phyloP scores from a whole-genome alignment of 192 early-diverging fungal species.

The Coemansia sp. region DNA sequence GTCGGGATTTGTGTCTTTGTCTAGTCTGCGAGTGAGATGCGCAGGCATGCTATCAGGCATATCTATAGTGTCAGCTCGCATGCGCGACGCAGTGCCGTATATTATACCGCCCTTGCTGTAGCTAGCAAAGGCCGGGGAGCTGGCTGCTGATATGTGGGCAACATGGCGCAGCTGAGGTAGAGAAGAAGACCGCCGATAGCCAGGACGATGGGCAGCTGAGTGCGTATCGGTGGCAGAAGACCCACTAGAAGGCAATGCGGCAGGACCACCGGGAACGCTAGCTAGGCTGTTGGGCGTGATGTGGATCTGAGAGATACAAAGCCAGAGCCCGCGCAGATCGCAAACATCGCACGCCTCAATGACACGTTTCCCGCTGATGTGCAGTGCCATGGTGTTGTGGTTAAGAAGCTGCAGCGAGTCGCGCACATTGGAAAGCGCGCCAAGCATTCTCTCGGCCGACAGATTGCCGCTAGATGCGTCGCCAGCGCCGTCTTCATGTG shows the following conservation, averaged over 20 bases:
- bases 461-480: background rate
- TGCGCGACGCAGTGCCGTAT: conserved; percentile 12
- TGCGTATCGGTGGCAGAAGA: background rate
- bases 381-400: conserved; percentile 52
- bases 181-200: conserved; percentile 45
- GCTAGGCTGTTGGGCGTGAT: conserved; percentile 30
- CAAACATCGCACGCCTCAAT: conserved; percentile 54
- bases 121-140: conserved; percentile 2
- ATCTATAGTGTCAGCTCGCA: conserved; percentile 51
- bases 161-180: conserved; percentile 43
- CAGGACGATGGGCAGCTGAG: conserved; percentile 12
- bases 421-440: conserved; percentile 22
- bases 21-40: conserved; percentile 39
- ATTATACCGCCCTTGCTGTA: background rate
- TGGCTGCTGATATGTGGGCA: background rate
- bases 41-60: conserved; percentile 27
- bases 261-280: conserved; percentile 48
- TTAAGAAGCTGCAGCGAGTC: conserved; percentile 48
- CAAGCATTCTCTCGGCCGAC: conserved; percentile 26
- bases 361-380: conserved; percentile 54
- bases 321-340: conserved; percentile 54
- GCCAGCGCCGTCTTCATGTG: conserved; percentile 10
- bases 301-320: conserved; percentile 43
- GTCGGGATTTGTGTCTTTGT: background rate
- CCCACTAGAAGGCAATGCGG: background rate